Base-by-base conservation (phyloP, 1,139 yeast genomes). In the Blastobotrys buckinghamii region DNA sequence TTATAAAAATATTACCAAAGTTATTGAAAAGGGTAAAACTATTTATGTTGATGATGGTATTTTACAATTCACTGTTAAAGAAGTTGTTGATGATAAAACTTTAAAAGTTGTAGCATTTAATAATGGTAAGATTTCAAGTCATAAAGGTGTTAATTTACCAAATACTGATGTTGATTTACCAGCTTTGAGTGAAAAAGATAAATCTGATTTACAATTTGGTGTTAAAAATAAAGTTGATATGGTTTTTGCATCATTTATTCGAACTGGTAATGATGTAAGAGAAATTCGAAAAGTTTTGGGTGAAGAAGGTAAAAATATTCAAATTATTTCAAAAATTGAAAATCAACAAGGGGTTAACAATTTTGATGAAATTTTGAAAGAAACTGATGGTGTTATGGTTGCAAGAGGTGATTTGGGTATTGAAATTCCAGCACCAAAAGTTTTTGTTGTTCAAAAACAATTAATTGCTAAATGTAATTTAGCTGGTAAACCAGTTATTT, bases 271-370 rank as follows among this genome's bases (percentile, higher is more conserved):
- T 56, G 99, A 92, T 72, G 85, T 92, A 68, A 74, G 71, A 67
- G 85, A 87, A 68, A 92, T 92, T 74, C 85, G 98, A 76, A 77
- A 81, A 68, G 96, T 92, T 53, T 79, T 92, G 62, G 97, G 98
- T 68, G 96, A 89, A 75, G 95, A 88, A 51, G 98, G 98, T 70
- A 84, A 83, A 74, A 85, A 87, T 67, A 87, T 92, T 71, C 94
- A 92, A 78, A 89, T 92, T 73, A 89, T 92, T 64, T 84, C 90
- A 69, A 92, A 92, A 81, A 90, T 92, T 70, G 99, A 92, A 78
- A 90, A 89, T 78, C 97, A 90, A 77, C 99, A 92, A 76, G 99
- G 99, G 78, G 97, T 92, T 66, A 89, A 92, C 84, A 92, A 92
- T 82, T 92, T 92, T 70, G 98, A 92, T 72, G 97, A 88, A 57